These are phyloP conservation scores for Trametes pubescens DNA, from an alignment of 1,284 basidiomycete species.

Conservation along the genomic window DNA sequence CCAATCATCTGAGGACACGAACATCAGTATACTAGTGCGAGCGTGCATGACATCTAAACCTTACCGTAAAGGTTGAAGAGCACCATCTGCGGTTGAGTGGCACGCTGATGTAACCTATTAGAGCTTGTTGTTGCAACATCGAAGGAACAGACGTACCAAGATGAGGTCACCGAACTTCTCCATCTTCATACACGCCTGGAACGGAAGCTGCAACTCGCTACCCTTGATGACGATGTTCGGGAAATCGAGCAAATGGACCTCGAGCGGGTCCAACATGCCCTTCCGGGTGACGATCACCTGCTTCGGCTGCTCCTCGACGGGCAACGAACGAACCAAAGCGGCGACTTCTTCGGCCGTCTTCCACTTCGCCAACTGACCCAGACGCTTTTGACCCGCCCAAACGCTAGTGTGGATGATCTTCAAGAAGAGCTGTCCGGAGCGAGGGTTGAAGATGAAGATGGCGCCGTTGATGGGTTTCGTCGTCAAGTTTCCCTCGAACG, in stretches of 20 bases:
- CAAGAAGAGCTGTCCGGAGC: constrained; percentile 97
- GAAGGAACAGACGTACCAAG: constrained; percentile 57
- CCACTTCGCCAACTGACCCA: constrained; percentile 99
- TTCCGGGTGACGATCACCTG: constrained; percentile 99
- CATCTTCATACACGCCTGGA: constrained; percentile 99
- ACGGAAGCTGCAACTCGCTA: constrained; percentile 96
- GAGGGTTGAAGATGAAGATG: constrained; percentile 99
- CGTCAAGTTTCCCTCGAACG: constrained; percentile 99
- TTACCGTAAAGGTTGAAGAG: constrained; percentile 92
- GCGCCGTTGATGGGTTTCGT: constrained; percentile 99
- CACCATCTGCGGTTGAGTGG: constrained; percentile 99
- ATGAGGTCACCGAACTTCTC: constrained; percentile 99
- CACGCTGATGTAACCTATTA: constrained; percentile 57
- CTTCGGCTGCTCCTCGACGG: constrained; percentile 99
- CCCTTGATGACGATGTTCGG: constrained; percentile 99
- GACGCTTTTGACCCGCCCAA: constrained; percentile 99
- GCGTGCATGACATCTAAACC: constrained; percentile 41
- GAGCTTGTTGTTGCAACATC: background rate
- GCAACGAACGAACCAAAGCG: constrained; percentile 94
- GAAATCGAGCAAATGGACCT: constrained; percentile 99
- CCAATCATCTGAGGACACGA: constrained; percentile 82
- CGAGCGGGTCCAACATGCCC: constrained; percentile 99
- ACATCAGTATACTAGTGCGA: constrained; percentile 4
- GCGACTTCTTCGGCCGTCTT: constrained; percentile 99
- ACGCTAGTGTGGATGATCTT: constrained; percentile 99